phyloP scores from a whole-genome alignment of 495 filamentous ascomycete species.

The Xylaria longipes region DNA sequence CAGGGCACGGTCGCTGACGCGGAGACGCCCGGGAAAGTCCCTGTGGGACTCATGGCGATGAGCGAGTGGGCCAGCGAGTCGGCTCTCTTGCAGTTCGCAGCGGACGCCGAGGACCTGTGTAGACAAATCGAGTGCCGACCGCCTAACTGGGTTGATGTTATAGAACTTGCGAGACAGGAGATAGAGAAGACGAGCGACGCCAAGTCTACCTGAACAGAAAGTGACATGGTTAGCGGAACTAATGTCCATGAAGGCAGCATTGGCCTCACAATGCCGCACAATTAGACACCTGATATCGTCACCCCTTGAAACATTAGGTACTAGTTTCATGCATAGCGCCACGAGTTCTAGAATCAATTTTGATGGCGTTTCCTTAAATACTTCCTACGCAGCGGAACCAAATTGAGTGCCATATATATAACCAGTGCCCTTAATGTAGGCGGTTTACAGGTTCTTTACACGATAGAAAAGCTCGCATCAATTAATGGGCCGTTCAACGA shows the following conservation, averaged over 20 bases:
- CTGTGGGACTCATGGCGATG: constrained; percentile 83
- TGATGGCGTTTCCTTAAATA: background rate
- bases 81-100: constrained; percentile 71
- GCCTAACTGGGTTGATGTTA: constrained; percentile 7
- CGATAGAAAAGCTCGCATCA: background rate
- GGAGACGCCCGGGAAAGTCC: constrained; percentile 57
- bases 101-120: constrained; percentile 58
- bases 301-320: background rate
- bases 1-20: constrained; percentile 38
- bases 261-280: background rate
- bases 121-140: background rate
- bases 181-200: background rate
- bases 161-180: constrained; percentile 5
- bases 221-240: background rate
- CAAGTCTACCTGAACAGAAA: background rate
- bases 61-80: constrained; percentile 83
- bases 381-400: background rate
- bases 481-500: background rate
- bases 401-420: background rate
- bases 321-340: background rate
- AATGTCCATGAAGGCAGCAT: background rate
- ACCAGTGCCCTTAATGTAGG: background rate
- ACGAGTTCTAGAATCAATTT: background rate
- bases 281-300: background rate
- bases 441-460: background rate